Evolutionary conservation across 2,329 filamentous ascomycete species (phyloP), one percentile per base, ranked within the genome.

Genomic region (Cladophialophora bantiana): DNA sequence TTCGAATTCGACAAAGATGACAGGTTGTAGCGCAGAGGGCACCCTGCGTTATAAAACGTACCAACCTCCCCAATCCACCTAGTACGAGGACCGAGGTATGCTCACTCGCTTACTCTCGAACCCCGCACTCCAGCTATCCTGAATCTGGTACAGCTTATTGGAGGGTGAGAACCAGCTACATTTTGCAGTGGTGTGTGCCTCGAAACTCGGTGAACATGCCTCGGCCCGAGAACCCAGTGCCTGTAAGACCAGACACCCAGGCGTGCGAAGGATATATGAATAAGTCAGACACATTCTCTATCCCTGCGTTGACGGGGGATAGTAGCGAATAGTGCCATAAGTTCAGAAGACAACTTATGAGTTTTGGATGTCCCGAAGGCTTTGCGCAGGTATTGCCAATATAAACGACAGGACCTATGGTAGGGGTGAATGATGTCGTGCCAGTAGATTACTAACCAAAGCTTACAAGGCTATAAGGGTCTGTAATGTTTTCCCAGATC

Each of bases 21-120:
- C 20, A 20, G 40, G 4, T 10, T 7, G 20, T 50, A 6, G 12
- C 4, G 18, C 4, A 10, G 2, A 4, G 20, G 18, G 7, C 7
- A 5, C n/a, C 40, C 40, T 18, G 4, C n/a, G 18, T 42, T n/a
- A 42, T 42, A 42, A 42, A 42, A 42, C n/a, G n/a, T 42, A 42
- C 13, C 36, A 9, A 18, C 42, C 18, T 10, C 26, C 26, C 26
- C 26, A 26, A 26, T 20, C n/a, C n/a, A 50, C 9, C 13, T 7
- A 6, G 13, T 12, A 50, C 9, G 45, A 50, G 3, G 45, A 50
- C 45, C 45, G 45, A 50, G 45, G 45, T 50, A 10, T 50, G 45
- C 45, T 50, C 20, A 50, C 45, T 26, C 45, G 45, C 45, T 50
- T 50, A 31, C 45, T 26, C 45, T 26, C 45, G 9, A 50, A 50